These are phyloP conservation scores for Pseudophaeomoniella oleicola DNA, from an alignment of 2,329 filamentous ascomycete species.

Conservation along the genomic window DNA sequence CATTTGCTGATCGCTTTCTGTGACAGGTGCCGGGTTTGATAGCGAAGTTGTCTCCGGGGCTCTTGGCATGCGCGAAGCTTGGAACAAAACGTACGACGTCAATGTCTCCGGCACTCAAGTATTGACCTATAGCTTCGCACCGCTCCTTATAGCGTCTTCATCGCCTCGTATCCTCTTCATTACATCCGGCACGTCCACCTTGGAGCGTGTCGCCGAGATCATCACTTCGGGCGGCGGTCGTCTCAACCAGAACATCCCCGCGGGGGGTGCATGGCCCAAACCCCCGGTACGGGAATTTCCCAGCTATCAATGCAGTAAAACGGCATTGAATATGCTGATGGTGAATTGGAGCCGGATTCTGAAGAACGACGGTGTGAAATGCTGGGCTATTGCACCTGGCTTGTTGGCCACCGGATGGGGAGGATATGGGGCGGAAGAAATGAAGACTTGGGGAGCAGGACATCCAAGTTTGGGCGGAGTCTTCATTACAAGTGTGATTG, in stretches of 20 bases:
- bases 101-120: slow-evolving; percentile 37
- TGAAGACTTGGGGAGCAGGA: slow-evolving; percentile 10
- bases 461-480: slow-evolving; percentile 22
- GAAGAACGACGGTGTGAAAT: slow-evolving; percentile 30
- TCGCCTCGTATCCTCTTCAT: slow-evolving; percentile 36
- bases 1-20: too few relatives aligned
- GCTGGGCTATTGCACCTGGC: slow-evolving; percentile 31
- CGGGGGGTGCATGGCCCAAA: slow-evolving; percentile 28
- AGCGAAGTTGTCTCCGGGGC: slow-evolving; percentile 12
- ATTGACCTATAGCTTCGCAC: slow-evolving; percentile 33
- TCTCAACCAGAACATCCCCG: slow-evolving; percentile 10
- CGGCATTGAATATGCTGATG: slow-evolving; percentile 35
- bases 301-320: slow-evolving; percentile 8
- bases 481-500: slow-evolving; percentile 25
- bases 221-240: slow-evolving; percentile 6
- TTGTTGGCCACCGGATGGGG: slow-evolving; percentile 30
- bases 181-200: slow-evolving; percentile 29
- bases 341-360: slow-evolving; percentile 29
- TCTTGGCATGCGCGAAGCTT: slow-evolving; percentile 23
- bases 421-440: slow-evolving; percentile 17
- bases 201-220: slow-evolving; percentile 19
- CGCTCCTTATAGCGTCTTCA: slow-evolving; percentile 30
- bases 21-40: slow-evolving; percentile 16
- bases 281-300: slow-evolving; percentile 22
- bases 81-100: slow-evolving; percentile 33